Evolutionary conservation across 202 grass and related monocot genomes (phyloP).

Genomic region (Panicum virgatum): DNA sequence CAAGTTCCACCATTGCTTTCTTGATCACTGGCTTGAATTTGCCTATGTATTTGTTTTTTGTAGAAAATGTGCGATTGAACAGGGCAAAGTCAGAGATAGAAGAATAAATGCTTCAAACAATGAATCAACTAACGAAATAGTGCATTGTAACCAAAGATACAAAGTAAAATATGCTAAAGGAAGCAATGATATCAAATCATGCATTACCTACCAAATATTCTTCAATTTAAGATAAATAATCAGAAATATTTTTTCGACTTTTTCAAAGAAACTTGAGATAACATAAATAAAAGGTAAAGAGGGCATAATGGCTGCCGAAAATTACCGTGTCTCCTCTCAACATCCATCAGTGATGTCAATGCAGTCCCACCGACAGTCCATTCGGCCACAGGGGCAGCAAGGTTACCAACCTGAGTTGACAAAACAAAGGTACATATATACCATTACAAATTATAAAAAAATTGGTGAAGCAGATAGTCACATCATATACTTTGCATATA

Average conservation of each 20-base stretch:
- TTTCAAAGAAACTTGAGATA: background rate
- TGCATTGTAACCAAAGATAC: background rate
- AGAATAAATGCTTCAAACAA: background rate
- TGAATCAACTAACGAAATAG: background rate
- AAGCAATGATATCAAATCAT: background rate
- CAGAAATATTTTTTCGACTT: background rate
- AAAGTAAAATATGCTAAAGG: background rate
- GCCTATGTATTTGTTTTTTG: conserved; percentile 17
- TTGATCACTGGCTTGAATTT: conserved; percentile 83
- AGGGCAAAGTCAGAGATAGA: background rate
- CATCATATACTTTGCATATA: conserved; percentile 2
- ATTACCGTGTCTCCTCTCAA: conserved; percentile 94
- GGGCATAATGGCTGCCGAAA: background rate
- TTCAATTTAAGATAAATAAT: background rate
- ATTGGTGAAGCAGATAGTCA: background rate
- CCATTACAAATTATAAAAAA: background rate
- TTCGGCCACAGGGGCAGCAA: conserved; percentile 75
- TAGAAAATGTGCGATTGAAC: background rate
- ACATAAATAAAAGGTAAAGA: background rate
- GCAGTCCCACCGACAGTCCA: conserved; percentile 95
- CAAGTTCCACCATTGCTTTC: conserved; percentile 82
- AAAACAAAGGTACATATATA: background rate
- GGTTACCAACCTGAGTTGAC: conserved; percentile 70
- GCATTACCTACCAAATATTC: background rate
- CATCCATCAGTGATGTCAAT: conserved; percentile 92